These are phyloP conservation scores for Salix koriyanagi DNA, from an alignment of 345 rosid species.

Conservation along the genomic window DNA sequence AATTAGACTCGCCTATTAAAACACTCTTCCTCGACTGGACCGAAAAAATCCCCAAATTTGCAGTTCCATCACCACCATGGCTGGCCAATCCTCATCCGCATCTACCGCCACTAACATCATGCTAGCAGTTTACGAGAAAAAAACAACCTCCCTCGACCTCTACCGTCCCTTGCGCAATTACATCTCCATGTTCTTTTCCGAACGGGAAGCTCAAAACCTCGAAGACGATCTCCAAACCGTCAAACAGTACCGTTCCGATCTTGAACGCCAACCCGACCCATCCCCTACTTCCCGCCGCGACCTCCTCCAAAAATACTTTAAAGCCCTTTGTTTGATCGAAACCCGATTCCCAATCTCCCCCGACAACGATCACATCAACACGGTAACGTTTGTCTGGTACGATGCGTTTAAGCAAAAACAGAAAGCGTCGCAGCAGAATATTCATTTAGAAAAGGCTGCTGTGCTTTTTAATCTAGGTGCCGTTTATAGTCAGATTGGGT, in stretches of 20 bases:
- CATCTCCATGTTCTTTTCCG: conserved; percentile 71
- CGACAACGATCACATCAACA: conserved; percentile 69
- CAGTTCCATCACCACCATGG: conserved; percentile 33
- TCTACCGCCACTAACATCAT: conserved; percentile 61
- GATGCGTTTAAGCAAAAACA: conserved; percentile 87
- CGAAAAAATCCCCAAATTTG: neutral
- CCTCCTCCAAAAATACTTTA: conserved; percentile 64
- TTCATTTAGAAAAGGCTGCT: conserved; percentile 90
- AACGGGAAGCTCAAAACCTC: conserved; percentile 88
- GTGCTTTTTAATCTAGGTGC: conserved; percentile 83
- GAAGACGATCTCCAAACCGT: conserved; percentile 87
- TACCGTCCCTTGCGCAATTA: conserved; percentile 95
- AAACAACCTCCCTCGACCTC: conserved; percentile 65
- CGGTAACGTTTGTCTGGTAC: conserved; percentile 74
- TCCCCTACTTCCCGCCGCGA: conserved; percentile 79
- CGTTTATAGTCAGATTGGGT: conserved; percentile 79
- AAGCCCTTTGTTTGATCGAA: conserved; percentile 74
- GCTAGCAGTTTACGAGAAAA: conserved; percentile 94
- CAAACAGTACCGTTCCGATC: conserved; percentile 68
- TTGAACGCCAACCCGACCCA: conserved; percentile 71
- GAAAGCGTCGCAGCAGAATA: conserved; percentile 84
- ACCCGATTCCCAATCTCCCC: conserved; percentile 96
- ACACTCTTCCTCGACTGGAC: neutral
- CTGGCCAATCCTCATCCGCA: conserved; percentile 49
- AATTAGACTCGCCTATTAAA: neutral